Conservation (phyloP, 495 filamentous ascomycete genomes). For the Penicillium simplicissimum region DNA sequence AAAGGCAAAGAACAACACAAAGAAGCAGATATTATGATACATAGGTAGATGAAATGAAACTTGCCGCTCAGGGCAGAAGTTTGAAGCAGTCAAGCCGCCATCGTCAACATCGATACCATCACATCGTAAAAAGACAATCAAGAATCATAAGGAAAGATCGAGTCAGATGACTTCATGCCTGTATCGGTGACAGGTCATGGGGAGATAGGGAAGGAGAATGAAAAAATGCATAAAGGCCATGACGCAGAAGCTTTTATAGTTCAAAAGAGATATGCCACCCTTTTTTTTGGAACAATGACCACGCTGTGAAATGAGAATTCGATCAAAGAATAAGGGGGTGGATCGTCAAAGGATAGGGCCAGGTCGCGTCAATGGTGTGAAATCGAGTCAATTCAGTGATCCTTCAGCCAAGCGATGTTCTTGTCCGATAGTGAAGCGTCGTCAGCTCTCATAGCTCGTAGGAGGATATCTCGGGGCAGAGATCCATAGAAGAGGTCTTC, state of each 20-base stretch:
- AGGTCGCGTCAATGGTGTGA: neutral
- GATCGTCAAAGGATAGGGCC: neutral
- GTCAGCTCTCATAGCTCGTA: constrained; percentile 35
- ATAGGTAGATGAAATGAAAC: neutral
- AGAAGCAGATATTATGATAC: constrained; percentile 13
- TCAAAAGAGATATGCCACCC: constrained; percentile 3
- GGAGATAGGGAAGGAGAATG: neutral
- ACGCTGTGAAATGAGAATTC: neutral
- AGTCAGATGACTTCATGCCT: neutral
- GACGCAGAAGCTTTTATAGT: neutral
- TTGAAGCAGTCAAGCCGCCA: constrained; percentile 6
- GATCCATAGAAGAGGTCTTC: constrained; percentile 43
- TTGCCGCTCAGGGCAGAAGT: neutral
- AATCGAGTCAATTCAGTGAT: constrained; percentile 15
- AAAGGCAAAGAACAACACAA: neutral
- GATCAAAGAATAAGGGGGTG: neutral
- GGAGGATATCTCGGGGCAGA: constrained; percentile 34
- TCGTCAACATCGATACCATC: constrained; percentile 18
- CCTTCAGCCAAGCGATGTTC: constrained; percentile 34
- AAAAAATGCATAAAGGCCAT: neutral
- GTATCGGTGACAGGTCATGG: neutral
- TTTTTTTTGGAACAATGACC: neutral
- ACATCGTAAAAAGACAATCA: constrained; percentile 20
- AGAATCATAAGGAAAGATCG: neutral
- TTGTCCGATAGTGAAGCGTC: constrained; percentile 25